Evolutionary conservation across 306 rosid species (phyloP).

Genomic region (Castanea crenata): DNA sequence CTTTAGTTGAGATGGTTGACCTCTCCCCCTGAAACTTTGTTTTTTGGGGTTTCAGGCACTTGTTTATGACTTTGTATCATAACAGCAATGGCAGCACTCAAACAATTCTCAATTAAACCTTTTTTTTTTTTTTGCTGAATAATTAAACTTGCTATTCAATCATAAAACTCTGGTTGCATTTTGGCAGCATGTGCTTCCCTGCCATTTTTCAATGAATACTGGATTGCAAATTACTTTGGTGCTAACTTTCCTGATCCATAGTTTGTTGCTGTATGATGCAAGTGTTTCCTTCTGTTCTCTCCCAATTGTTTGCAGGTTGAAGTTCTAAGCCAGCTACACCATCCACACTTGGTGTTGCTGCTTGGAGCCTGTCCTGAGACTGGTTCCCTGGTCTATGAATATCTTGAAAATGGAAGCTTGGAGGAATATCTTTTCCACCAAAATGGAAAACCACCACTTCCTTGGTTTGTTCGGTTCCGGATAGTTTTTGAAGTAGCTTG

Average conservation of each 20-base stretch:
- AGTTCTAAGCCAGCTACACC: conserved; percentile 89
- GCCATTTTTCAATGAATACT: conserved; percentile 7
- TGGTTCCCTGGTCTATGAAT: conserved; percentile 81
- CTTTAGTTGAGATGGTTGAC: background rate
- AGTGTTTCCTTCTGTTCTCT: conserved; percentile 20
- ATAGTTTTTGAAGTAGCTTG: conserved; percentile 77
- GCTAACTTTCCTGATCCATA: conserved; percentile 11
- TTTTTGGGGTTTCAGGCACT: background rate
- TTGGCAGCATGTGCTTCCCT: conserved; percentile 4
- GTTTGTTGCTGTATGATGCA: conserved; percentile 12
- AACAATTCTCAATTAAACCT: background rate
- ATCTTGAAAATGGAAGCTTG: conserved; percentile 87
- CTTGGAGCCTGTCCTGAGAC: conserved; percentile 95
- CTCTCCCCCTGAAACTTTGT: background rate
- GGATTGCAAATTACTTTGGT: conserved; percentile 13
- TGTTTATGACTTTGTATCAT: background rate
- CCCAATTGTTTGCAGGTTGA: conserved; percentile 58
- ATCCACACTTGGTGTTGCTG: conserved; percentile 82
- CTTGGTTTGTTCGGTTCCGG: conserved; percentile 75
- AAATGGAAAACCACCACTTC: conserved; percentile 63
- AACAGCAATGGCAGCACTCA: background rate
- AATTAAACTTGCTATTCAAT: background rate
- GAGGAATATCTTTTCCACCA: conserved; percentile 57
- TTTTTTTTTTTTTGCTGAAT: no score
- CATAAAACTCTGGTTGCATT: background rate